These are phyloP conservation scores for Selenicereus undatus DNA, from an alignment of 148 eudicot species.

Conservation along the genomic window DNA sequence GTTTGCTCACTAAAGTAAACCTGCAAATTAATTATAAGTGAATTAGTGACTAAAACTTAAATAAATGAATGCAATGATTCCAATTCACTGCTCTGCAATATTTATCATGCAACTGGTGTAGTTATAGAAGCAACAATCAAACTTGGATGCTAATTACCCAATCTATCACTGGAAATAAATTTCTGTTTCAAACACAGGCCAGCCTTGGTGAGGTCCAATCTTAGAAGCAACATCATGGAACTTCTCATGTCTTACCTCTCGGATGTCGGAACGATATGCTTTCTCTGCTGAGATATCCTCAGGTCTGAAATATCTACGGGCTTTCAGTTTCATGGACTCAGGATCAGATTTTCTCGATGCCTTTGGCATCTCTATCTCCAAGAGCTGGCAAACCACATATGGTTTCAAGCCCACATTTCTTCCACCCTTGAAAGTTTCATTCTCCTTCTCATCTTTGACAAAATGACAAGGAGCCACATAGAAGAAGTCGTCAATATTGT, in stretches of 20 bases:
- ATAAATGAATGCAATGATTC: background rate
- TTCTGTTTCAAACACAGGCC: background rate
- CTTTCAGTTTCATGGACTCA: constrained; percentile 44
- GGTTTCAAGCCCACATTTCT: constrained; percentile 95
- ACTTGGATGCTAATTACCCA: background rate
- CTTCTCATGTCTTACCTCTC: constrained; percentile 53
- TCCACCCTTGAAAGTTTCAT: constrained; percentile 67
- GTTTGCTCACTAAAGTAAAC: constrained; percentile 80
- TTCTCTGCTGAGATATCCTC: constrained; percentile 88
- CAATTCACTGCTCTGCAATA: background rate
- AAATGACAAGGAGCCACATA: constrained; percentile 61
- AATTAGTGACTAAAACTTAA: background rate
- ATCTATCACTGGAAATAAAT: background rate
- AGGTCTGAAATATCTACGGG: constrained; percentile 79
- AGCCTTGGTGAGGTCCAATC: background rate
- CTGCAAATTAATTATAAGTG: constrained; percentile 34
- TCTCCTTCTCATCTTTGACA: constrained; percentile 45
- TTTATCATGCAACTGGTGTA: background rate
- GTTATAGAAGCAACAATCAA: background rate
- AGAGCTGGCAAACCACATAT: constrained; percentile 72
- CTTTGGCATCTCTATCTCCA: constrained; percentile 48
- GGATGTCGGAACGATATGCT: constrained; percentile 84
- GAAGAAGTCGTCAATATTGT: constrained; percentile 61
- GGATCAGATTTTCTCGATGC: constrained; percentile 44
- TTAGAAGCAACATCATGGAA: background rate